Base-by-base conservation (phyloP, 768 basidiomycete species). In the Stropharia rugosoannulata region DNA sequence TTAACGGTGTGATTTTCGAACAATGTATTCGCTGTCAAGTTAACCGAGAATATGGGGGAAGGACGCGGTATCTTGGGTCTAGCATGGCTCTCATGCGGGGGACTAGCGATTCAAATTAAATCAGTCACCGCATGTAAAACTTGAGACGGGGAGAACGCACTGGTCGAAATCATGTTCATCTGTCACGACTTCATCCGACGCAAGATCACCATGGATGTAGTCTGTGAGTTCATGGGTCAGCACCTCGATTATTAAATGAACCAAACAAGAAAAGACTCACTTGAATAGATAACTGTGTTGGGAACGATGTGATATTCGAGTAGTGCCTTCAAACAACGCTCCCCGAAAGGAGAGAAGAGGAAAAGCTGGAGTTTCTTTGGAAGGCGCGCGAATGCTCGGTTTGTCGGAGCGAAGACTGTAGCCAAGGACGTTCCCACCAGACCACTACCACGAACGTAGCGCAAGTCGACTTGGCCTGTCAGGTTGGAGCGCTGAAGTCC, bases 291-390 rank as follows among this genome's bases (percentile, higher is more conserved):
- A 19, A 82, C 68, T 13, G 71, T 56, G 9, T 75, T 68, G 0
- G 82, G 82, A 5, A 82, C 75, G 54, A 82, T 73, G 67, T 88
- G 85, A 68, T 78, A 87, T 43, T 81, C 70, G 12, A 88, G 61
- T 16, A 87, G 57, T 66, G 84, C 85, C 56, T 71, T 75, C 49
- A 87, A 58, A 10, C 68, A 78, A 15, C 60, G 64, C 25, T 72
- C 69, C 4, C 85, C 85, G 53, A 82, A 80, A 1, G 83, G 81
- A 2, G 84, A 85, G 68, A 86, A 85, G 49, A 86, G 70, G 74
- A 75, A 86, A 29, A 76, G 60, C 58, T 71, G 72, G 16, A 86
- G 75, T 49, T 74, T 77, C 18, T 52, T 62, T 0, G 85, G 85
- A 9, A 87, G 73, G n/a, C 59, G 64, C 5, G 38, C 58, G 59